Base-by-base conservation (phyloP, 192 early-diverging fungal genomes). In the Mortierella antarctica region DNA sequence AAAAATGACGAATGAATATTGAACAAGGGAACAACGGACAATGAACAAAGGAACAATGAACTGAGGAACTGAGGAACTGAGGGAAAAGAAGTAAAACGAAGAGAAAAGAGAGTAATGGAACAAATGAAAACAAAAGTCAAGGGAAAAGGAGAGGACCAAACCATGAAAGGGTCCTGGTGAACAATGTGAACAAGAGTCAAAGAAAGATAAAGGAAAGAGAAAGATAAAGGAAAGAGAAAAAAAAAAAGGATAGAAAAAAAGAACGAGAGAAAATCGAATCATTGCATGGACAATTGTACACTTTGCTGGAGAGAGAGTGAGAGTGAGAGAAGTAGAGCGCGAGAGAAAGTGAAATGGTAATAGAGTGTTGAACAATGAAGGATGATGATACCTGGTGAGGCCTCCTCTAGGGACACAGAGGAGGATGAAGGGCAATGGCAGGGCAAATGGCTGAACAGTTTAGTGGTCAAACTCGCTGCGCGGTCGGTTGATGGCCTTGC, bases 401-500 rank as follows among this genome's bases (percentile, higher is more conserved):
- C 3, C 31, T 47, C 45, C 60, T 47, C 55, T 41, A 39, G 57
- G 10, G n/a, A 47, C 18, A 48, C n/a, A 21, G 18, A 55, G 45
- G 57, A 46, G 23, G 23, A 6, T 17, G 18, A 8, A 44, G 17
- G 5, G 20, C 11, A 14, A 15, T 39, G 9, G 17, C 2, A 8
- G n/a, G 21, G 18, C 64, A 57, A 8, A 51, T 47, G 12, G 15
- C 10, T 20, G 7, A 49, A 46, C 42, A 31, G 20, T 15, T 15
- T 65, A 68, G 11, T 62, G 54, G 10, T 72, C 77, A 72, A 72
- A 72, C 23, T 80, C 77, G 5, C 61, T 59, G 23, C 77, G 63
- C 6, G 69, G 77, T n/a, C 70, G 59, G 41, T 67, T 67, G 13
- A 80, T 65, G 1, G 77, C 56, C 20, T 55, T 52, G 5, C 57